phyloP scores from a whole-genome alignment of 2,329 filamentous ascomycete genomes.

The Aspergillus sp. region DNA sequence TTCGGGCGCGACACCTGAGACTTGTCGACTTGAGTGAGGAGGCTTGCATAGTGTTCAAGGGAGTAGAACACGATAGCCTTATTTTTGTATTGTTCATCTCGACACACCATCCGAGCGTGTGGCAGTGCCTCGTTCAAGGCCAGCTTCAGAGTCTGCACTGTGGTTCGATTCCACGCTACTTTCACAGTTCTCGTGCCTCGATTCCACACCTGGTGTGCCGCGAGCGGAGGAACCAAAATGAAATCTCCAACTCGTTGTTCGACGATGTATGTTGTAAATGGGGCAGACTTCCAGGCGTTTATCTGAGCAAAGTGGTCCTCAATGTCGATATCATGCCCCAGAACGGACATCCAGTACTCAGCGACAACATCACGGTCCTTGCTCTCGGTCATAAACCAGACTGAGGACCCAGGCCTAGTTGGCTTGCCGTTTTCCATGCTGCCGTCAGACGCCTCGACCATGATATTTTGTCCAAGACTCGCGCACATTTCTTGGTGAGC shows the following conservation, averaged over 20 bases:
- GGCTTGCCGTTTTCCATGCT: constrained; percentile 66
- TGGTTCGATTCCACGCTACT: constrained; percentile 95
- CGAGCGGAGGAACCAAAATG: constrained; percentile 87
- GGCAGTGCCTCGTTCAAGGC: constrained; percentile 85
- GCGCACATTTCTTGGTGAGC: constrained; percentile 98
- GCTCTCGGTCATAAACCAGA: constrained; percentile 99
- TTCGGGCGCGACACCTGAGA: constrained; percentile 48
- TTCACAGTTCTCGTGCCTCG: constrained; percentile 94
- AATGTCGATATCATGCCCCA: constrained; percentile 95
- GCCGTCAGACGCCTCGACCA: constrained; percentile 81
- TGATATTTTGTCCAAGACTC: constrained; percentile 93
- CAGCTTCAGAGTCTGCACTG: constrained; percentile 83
- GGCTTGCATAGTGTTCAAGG: constrained; percentile 69
- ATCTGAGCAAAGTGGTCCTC: constrained; percentile 96
- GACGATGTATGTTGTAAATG: constrained; percentile 88
- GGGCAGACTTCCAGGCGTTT: constrained; percentile 91
- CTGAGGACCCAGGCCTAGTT: constrained; percentile 76
- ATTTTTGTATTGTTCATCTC: constrained; percentile 98
- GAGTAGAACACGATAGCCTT: constrained; percentile 93
- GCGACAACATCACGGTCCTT: constrained; percentile 87
- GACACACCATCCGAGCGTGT: constrained; percentile 84
- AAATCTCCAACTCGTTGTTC: constrained; percentile 90
- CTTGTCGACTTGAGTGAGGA: constrained; percentile 59
- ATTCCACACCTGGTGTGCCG: constrained; percentile 98
- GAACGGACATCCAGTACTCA: constrained; percentile 88